Percentiles rank a stretch among this genome's conserved stretches.
Conservation (phyloP, 352 stramenopile genomes). For the Globisporangium ultimum region DNA sequence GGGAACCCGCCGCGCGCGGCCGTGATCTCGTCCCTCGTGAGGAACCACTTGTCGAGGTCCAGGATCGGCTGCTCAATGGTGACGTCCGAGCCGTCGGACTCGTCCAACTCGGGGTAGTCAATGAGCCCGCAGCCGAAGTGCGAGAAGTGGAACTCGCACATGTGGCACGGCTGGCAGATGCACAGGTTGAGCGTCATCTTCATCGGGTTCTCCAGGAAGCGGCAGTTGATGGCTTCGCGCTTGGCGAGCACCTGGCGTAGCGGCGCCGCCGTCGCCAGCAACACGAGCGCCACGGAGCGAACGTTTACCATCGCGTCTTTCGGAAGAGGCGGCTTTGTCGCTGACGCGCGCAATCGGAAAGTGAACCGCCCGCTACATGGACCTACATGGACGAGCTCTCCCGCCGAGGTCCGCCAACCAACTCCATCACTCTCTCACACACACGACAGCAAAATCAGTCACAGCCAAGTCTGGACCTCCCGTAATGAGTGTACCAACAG, state of each 20-base stretch:
- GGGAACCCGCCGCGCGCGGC: conserved; percentile 35
- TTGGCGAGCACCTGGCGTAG: neutral
- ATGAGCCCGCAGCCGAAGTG: conserved; percentile 21
- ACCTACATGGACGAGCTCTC: no score
- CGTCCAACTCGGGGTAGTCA: conserved; percentile 10
- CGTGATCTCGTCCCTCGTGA: conserved; percentile 53
- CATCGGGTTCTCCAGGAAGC: conserved; percentile 16
- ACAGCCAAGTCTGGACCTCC: no score
- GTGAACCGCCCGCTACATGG: neutral
- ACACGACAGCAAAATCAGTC: neutral
- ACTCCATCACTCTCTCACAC: neutral
- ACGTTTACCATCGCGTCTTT: conserved; percentile 1
- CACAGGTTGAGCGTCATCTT: conserved; percentile 23
- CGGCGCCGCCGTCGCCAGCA: neutral
- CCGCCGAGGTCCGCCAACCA: conserved; percentile 1
- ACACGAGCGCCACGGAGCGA: conserved; percentile 5
- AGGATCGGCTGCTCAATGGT: conserved; percentile 34
- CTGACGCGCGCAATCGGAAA: conserved; percentile 1
- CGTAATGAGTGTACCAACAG: no score
- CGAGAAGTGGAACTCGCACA: conserved; percentile 29
- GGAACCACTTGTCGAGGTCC: conserved; percentile 50
- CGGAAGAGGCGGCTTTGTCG: neutral
- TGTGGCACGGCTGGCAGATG: conserved; percentile 41
- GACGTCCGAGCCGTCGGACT: conserved; percentile 27
- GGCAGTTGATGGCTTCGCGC: conserved; percentile 15